A percentile compares a stretch with the other conserved stretches of the same genome.
phyloP scores from a whole-genome alignment of 2,329 filamentous ascomycete genomes.

The Botrytis porri region DNA sequence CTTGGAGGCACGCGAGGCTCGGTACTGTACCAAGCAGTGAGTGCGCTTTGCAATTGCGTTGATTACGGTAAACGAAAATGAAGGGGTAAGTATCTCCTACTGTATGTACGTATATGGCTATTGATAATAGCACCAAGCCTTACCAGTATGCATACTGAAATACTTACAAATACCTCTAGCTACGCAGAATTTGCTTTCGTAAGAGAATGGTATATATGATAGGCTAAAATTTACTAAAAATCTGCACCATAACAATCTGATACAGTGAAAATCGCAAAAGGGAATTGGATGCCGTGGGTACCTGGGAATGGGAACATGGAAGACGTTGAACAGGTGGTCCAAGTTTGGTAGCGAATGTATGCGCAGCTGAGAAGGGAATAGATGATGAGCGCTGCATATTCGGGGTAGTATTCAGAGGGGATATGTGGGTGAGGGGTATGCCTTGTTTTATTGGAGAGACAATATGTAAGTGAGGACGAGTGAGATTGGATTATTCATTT shows the following conservation, averaged over 20 bases:
- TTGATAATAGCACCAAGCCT: background rate
- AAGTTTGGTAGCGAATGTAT: slow-evolving; percentile 10
- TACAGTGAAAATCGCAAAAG: background rate
- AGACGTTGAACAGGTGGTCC: background rate
- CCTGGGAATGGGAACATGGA: background rate
- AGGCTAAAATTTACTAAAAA: background rate
- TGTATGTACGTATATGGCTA: background rate
- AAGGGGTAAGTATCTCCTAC: background rate
- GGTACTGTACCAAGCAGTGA: background rate
- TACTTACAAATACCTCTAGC: background rate
- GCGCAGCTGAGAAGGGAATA: background rate
- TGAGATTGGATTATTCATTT: background rate
- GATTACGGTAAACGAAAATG: background rate
- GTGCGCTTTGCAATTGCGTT: background rate
- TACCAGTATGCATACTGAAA: background rate
- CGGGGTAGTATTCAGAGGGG: background rate
- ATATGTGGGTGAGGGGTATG: background rate
- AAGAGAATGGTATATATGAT: background rate
- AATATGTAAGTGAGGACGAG: background rate
- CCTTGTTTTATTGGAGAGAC: background rate
- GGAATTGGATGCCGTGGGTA: background rate
- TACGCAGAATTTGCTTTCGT: background rate
- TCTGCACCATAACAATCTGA: background rate
- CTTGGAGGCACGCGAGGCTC: background rate
- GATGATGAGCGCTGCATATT: background rate